phyloP scores from a whole-genome alignment of 2,329 filamentous ascomycete genomes.

The Remersonia thermophila region DNA sequence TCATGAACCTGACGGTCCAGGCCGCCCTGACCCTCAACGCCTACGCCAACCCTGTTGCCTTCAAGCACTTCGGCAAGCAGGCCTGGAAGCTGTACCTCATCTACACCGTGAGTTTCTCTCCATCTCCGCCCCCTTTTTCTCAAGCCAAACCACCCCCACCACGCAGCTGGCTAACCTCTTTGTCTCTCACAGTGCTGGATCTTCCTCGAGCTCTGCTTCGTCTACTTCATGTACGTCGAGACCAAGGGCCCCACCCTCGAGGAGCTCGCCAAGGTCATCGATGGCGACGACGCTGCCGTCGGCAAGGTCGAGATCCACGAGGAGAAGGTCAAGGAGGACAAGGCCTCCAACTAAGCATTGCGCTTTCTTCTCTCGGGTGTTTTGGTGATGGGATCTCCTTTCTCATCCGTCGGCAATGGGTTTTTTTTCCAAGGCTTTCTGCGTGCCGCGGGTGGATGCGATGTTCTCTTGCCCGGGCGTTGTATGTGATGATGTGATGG shows the following conservation, averaged over 20 bases:
- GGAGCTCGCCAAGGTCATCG: conserved; percentile 55
- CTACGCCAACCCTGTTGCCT: conserved; percentile 43
- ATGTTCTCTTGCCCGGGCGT: too few species aligned
- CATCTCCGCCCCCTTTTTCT: too few species aligned
- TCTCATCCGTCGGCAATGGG: not conserved
- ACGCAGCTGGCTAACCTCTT: conserved; percentile 3
- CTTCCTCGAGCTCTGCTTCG: conserved; percentile 40
- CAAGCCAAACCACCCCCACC: too few species aligned
- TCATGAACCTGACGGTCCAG: conserved; percentile 46
- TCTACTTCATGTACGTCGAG: conserved; percentile 47
- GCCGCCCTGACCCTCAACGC: conserved; percentile 41
- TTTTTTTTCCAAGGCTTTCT: too few species aligned
- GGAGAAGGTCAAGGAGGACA: conserved; percentile 33
- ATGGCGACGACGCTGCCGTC: conserved; percentile 43
- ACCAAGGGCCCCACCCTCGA: conserved; percentile 53
- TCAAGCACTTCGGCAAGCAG: conserved; percentile 31
- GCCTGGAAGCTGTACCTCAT: conserved; percentile 45
- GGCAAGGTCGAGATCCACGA: conserved; percentile 33
- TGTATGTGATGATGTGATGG: too few species aligned
- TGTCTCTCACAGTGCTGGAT: conserved; percentile 32
- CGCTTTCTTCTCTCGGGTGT: not conserved
- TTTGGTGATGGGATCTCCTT: conserved; percentile 2
- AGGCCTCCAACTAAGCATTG: conserved; percentile 15
- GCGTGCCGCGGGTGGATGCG: too few species aligned
- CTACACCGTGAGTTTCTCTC: conserved; percentile 33